Base-by-base conservation (phyloP, 768 basidiomycete species). In the Russula emetica region DNA sequence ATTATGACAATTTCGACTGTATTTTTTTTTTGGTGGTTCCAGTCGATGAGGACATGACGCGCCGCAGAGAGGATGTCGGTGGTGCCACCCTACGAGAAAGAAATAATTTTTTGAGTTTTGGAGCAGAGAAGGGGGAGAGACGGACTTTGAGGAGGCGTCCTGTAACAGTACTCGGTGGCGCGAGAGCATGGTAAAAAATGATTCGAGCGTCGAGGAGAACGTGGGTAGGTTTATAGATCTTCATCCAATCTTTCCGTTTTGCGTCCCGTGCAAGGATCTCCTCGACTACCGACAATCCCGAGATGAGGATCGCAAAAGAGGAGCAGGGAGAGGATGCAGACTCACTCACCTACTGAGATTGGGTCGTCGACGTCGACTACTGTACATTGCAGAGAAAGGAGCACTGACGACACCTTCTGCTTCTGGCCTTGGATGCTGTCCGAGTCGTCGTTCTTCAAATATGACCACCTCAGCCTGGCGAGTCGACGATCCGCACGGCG, bases 401-500 rank as follows among this genome's bases (percentile, higher is more conserved):
- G 78, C 18, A 95, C 79, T 69, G 85, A 87, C 4, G 74, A 76
- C n/a, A n/a, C n/a, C n/a, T n/a, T n/a, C 59, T 74, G 78, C 30
- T 72, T 73, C 26, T 62, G 61, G 32, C 80, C 79, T 60, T 83
- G 85, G 24, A 73, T 77, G 3, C 52, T 55, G n/a, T n/a, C n/a
- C n/a, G n/a, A n/a, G 53, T 85, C 81, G 62, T 90, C 85, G 61
- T n/a, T 93, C 91, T 65, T 94, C 92, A 69, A 97, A 92, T 2
- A 99, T 90, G 22, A 98, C 94, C n/a, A n/a, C n/a, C n/a, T n/a
- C n/a, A n/a, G 64, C 96, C 96, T 0, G 96, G 96, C 44, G 94
- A 97, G 75, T 98, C 96, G 7, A 98, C 82, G 42, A 98, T 87
- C 61, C 88, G 85, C 71, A 99, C n/a, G n/a, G n/a, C n/a, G 82